These are phyloP conservation scores for Debaryomycetaceae sp. DNA, from an alignment of 1,139 yeast species.

Conservation along the genomic window DNA sequence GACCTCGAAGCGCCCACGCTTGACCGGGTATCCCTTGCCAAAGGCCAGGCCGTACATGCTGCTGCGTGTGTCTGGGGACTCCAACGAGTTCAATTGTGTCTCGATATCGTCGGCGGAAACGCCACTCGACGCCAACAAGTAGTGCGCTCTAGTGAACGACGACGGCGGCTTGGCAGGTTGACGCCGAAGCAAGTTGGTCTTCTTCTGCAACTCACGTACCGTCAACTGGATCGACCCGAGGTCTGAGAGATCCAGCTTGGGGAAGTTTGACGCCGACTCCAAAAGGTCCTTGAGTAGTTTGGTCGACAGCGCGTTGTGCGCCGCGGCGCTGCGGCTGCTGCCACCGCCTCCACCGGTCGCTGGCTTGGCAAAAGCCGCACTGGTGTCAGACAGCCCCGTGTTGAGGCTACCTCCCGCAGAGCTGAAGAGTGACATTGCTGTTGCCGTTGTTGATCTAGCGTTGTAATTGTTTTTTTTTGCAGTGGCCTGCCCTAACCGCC, in stretches of 20 bases:
- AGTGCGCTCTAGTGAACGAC: constrained; percentile 82
- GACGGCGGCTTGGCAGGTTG: constrained; percentile 28
- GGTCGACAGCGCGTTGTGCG: neutral
- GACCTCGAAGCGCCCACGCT: constrained; percentile 9
- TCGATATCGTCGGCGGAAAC: constrained; percentile 85
- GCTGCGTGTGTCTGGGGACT: constrained; percentile 4
- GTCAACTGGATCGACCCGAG: constrained; percentile 74
- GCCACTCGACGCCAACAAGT: constrained; percentile 85
- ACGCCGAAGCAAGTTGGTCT: constrained; percentile 59
- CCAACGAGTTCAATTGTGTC: constrained; percentile 45
- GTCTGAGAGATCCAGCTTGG: constrained; percentile 54
- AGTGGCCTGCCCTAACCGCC: too few relatives aligned
- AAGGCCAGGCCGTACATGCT: constrained; percentile 4
- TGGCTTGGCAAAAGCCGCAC: too few relatives aligned
- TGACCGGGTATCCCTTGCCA: constrained; percentile 12
- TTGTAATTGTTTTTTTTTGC: too few relatives aligned
- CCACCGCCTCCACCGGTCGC: neutral
- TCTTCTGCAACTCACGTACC: constrained; percentile 69
- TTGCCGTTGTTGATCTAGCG: too few relatives aligned
- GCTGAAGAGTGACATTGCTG: too few relatives aligned
- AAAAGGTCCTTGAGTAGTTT: constrained; percentile 54
- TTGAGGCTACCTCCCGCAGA: too few relatives aligned
- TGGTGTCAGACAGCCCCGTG: too few relatives aligned
- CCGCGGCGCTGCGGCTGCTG: neutral
- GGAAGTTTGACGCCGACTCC: constrained; percentile 68